phyloP scores from a whole-genome alignment of 192 early-diverging fungal species.

The Piromyces finnis region DNA sequence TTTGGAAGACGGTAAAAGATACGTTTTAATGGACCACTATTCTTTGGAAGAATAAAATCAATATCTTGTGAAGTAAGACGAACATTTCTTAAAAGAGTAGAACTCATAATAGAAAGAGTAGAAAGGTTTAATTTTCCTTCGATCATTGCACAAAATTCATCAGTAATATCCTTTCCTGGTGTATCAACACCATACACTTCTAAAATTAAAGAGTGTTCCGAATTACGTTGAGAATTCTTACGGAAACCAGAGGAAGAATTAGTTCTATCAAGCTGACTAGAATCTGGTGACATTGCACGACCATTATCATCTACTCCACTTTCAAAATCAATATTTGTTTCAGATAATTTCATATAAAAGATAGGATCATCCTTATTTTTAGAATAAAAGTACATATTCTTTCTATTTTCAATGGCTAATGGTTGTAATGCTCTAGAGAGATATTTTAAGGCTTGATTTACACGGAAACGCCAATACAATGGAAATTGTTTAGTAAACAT shows the following conservation, averaged over 20 bases:
- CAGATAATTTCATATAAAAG: conserved; percentile 34
- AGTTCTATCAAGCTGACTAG: background rate
- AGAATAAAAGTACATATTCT: conserved; percentile 50
- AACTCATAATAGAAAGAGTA: conserved; percentile 40
- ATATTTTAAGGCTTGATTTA: conserved; percentile 37
- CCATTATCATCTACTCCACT: background rate
- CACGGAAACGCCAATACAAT: conserved; percentile 55
- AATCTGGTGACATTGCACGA: background rate
- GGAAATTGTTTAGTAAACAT: conserved; percentile 44
- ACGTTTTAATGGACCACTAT: background rate
- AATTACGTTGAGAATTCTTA: background rate
- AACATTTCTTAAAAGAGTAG: conserved; percentile 48
- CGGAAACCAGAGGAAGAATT: background rate
- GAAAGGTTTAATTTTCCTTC: conserved; percentile 39
- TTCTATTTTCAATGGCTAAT: conserved; percentile 51
- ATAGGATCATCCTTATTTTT: conserved; percentile 23
- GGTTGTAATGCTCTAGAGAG: conserved; percentile 30
- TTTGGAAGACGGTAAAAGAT: background rate
- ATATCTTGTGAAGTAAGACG: conserved; percentile 52
- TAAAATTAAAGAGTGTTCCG: conserved; percentile 5
- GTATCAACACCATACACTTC: conserved; percentile 56
- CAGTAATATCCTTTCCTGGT: conserved; percentile 28
- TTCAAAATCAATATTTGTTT: conserved; percentile 1
- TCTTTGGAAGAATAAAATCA: conserved; percentile 53
- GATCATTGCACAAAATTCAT: conserved; percentile 39